phyloP scores from a whole-genome alignment of 495 filamentous ascomycete genomes.

The Opeltia flavorubescens region DNA sequence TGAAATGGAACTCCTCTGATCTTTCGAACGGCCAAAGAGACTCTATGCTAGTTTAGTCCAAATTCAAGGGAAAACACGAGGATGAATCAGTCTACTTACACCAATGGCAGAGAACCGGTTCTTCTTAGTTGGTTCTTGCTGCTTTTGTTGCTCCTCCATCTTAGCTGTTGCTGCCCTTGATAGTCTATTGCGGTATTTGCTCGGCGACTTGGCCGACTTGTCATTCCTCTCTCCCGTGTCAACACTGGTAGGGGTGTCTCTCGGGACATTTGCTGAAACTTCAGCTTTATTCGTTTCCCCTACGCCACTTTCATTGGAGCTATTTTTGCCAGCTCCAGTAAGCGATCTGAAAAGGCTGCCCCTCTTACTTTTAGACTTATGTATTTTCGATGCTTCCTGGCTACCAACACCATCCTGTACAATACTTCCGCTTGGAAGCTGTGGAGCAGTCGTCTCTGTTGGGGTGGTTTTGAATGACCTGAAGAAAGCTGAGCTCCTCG shows the following conservation, averaged over 20 bases:
- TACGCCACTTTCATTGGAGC: slow-evolving; percentile 8
- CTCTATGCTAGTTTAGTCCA: slow-evolving; percentile 9
- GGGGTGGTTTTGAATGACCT: slow-evolving; percentile 6
- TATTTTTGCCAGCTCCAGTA: slow-evolving; percentile 7
- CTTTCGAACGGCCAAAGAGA: slow-evolving; percentile 6
- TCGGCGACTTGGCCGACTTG: slow-evolving; percentile 1
- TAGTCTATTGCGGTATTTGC: slow-evolving; percentile 12
- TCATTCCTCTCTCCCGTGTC: neutral
- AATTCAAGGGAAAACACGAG: neutral
- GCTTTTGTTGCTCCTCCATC: slow-evolving; percentile 16
- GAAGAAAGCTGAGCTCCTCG: slow-evolving; percentile 15
- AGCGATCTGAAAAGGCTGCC: slow-evolving; percentile 13
- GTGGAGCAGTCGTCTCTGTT: slow-evolving; percentile 7
- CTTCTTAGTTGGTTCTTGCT: slow-evolving; percentile 24
- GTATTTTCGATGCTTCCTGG: slow-evolving; percentile 9
- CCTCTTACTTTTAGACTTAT: slow-evolving; percentile 22
- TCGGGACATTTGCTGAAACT: slow-evolving; percentile 5
- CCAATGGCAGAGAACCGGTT: slow-evolving; percentile 32
- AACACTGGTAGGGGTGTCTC: slow-evolving; percentile 4
- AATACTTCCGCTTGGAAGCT: slow-evolving; percentile 6
- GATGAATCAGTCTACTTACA: slow-evolving; percentile 4
- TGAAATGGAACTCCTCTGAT: neutral
- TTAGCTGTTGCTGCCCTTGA: slow-evolving; percentile 15
- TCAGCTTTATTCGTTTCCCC: slow-evolving; percentile 6
- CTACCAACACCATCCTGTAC: slow-evolving; percentile 14